These are phyloP conservation scores for Hypericum perforatum DNA, from an alignment of 345 rosid genomes.

Conservation along the genomic window DNA sequence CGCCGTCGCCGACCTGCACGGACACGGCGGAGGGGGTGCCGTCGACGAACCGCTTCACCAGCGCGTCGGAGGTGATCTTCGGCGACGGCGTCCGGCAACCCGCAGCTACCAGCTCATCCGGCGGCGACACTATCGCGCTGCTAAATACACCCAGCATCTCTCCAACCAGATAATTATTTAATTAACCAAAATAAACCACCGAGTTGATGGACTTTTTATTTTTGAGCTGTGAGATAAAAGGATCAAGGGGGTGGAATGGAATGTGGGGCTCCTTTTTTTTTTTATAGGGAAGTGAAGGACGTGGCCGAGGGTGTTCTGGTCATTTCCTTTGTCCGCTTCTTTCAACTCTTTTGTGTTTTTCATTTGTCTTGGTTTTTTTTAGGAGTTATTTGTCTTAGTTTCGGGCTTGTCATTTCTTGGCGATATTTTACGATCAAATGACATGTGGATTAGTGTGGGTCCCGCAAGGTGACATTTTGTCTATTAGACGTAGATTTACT, in stretches of 20 bases:
- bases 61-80: conserved; percentile 47
- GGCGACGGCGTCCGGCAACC: conserved; percentile 94
- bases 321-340: not conserved
- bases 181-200: too few relatives aligned
- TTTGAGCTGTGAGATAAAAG: not conserved
- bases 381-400: too few relatives aligned
- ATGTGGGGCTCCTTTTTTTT: not conserved
- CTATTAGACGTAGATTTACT: too few relatives aligned
- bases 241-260: not conserved
- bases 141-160: conserved; percentile 89
- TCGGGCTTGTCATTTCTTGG: too few relatives aligned
- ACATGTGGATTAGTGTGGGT: too few relatives aligned
- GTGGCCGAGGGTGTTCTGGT: conserved; percentile 10
- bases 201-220: not conserved
- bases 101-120: conserved; percentile 92
- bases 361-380: too few relatives aligned
- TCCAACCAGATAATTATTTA: too few relatives aligned
- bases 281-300: conserved; percentile 23
- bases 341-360: not conserved
- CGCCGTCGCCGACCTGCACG: conserved; percentile 58
- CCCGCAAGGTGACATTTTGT: too few relatives aligned
- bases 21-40: conserved; percentile 56
- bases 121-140: conserved; percentile 68
- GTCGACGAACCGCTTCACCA: conserved; percentile 53
- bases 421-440: too few relatives aligned